phyloP scores from a whole-genome alignment of 2,329 filamentous ascomycete genomes.

The Pseudocercospora cruenta region DNA sequence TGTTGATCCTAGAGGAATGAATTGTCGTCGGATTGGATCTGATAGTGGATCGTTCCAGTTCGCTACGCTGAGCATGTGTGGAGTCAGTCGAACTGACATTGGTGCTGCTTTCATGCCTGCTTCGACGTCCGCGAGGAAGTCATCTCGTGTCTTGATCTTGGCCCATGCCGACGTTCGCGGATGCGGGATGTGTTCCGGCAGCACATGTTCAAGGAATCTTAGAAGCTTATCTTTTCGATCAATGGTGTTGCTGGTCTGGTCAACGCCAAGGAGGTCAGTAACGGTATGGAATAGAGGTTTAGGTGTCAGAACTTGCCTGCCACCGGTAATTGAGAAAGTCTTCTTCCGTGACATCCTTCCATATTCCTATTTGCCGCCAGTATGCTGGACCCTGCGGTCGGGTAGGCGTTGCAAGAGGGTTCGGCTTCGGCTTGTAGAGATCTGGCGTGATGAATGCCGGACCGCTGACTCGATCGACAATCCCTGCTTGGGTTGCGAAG shows the following conservation, averaged over 20 bases:
- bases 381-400: slow-evolving; percentile 15
- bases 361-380: slow-evolving; percentile 38
- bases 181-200: slow-evolving; percentile 56
- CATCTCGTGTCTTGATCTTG: slow-evolving; percentile 52
- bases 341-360: slow-evolving; percentile 52
- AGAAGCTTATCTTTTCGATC: slow-evolving; percentile 52
- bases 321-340: slow-evolving; percentile 60
- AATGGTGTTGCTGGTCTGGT: slow-evolving; percentile 55
- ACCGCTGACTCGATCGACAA: slow-evolving; percentile 14
- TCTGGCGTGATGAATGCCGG: slow-evolving; percentile 13
- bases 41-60: slow-evolving; percentile 63
- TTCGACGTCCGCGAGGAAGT: slow-evolving; percentile 59
- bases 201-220: slow-evolving; percentile 53
- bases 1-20: slow-evolving; percentile 59
- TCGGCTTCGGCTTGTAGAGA: slow-evolving; percentile 9
- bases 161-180: slow-evolving; percentile 30
- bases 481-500: slow-evolving; percentile 14
- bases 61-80: slow-evolving; percentile 62
- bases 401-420: neutral
- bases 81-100: slow-evolving; percentile 65
- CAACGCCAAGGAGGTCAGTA: slow-evolving; percentile 10
- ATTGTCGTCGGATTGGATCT: slow-evolving; percentile 64
- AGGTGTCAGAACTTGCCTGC: slow-evolving; percentile 51
- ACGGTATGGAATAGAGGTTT: neutral
- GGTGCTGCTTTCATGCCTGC: slow-evolving; percentile 58